A percentile compares a stretch with the other conserved stretches of the same genome.
phyloP scores from a whole-genome alignment of 23 red algal genomes.

The Gracilaria gracilis region DNA sequence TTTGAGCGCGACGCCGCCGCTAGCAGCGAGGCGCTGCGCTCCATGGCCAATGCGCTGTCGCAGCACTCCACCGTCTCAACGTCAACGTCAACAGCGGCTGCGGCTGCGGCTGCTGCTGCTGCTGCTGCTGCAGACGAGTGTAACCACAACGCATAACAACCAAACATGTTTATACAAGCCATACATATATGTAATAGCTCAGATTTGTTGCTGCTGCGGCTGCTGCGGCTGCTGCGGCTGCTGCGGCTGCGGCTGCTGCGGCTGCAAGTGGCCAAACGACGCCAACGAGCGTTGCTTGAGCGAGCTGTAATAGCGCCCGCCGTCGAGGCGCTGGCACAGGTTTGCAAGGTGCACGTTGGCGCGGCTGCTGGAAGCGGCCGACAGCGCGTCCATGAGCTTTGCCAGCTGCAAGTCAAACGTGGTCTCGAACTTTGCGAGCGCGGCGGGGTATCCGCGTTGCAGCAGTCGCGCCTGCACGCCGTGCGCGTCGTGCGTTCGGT shows the following conservation, averaged over 20 bases:
- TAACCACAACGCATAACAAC: too few relatives aligned
- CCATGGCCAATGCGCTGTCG: constrained; percentile 47
- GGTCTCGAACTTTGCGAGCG: constrained; percentile 65
- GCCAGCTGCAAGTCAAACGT: constrained; percentile 59
- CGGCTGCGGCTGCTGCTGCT: too few relatives aligned
- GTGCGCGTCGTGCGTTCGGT: constrained; percentile 1
- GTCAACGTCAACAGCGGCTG: not conserved
- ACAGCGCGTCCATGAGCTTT: constrained; percentile 60
- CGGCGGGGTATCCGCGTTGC: constrained; percentile 26
- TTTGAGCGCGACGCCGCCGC: constrained; percentile 54
- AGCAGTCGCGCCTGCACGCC: constrained; percentile 15
- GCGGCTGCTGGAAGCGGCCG: constrained; percentile 46
- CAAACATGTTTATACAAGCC: too few relatives aligned
- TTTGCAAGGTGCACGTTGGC: constrained; percentile 64
- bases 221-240: too few relatives aligned
- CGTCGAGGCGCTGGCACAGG: constrained; percentile 57
- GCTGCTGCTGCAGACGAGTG: too few relatives aligned
- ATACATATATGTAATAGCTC: too few relatives aligned
- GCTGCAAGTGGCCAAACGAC: constrained; percentile 42
- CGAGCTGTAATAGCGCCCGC: constrained; percentile 50
- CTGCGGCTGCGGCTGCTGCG: too few relatives aligned
- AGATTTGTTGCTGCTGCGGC: too few relatives aligned
- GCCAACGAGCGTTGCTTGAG: constrained; percentile 57
- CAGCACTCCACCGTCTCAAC: not conserved
- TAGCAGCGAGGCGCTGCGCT: constrained; percentile 17